phyloP scores from a whole-genome alignment of 164 flowering plant genomes.

The Platanus orientalis region DNA sequence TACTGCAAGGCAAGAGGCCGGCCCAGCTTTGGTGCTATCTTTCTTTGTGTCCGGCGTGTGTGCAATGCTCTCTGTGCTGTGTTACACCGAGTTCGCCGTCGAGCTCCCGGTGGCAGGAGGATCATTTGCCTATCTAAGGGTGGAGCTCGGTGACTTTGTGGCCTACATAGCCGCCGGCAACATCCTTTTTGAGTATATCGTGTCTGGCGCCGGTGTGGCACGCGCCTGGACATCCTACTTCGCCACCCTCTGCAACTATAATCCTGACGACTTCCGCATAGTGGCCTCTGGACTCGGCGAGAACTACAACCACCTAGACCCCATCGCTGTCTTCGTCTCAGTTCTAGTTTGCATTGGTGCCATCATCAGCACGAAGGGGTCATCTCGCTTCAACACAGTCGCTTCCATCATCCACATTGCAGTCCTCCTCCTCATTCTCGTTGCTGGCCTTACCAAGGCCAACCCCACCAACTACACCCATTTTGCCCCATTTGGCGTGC shows the following conservation, averaged over 20 bases:
- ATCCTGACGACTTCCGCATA: constrained; percentile 11
- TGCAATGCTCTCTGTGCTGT: constrained; percentile 49
- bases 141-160: constrained; percentile 74
- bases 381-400: not conserved
- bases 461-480: not conserved
- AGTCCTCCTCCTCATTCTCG: not conserved
- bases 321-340: constrained; percentile 20
- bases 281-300: constrained; percentile 10
- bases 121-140: constrained; percentile 69
- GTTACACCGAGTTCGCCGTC: constrained; percentile 54
- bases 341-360: constrained; percentile 12
- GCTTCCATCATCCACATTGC: not conserved
- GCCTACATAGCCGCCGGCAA: constrained; percentile 82
- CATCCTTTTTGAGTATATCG: constrained; percentile 55
- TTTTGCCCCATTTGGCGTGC: constrained; percentile 2
- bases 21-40: constrained; percentile 47
- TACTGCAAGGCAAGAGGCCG: constrained; percentile 29
- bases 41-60: constrained; percentile 42
- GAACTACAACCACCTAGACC: constrained; percentile 24
- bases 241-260: constrained; percentile 47
- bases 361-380: constrained; percentile 13
- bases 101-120: constrained; percentile 68
- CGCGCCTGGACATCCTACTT: constrained; percentile 74
- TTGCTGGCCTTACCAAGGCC: not conserved
- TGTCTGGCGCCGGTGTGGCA: constrained; percentile 58